phyloP scores from a whole-genome alignment of 495 filamentous ascomycete species.

The Daldinia vernicosa region DNA sequence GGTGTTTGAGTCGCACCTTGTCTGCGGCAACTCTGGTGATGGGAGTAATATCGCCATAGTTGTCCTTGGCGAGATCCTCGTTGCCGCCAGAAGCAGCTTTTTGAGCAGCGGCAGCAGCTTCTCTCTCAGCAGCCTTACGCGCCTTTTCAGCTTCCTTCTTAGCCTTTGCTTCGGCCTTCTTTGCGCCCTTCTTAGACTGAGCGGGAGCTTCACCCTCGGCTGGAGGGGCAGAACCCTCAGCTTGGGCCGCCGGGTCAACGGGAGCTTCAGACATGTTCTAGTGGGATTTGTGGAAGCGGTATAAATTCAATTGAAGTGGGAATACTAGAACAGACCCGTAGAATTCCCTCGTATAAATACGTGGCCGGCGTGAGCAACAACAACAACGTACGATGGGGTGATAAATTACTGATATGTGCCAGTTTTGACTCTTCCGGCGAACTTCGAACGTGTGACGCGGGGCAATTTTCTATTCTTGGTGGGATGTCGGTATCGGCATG shows the following conservation, averaged over 20 bases:
- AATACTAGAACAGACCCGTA: neutral
- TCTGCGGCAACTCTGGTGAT: constrained; percentile 49
- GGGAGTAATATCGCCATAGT: constrained; percentile 66
- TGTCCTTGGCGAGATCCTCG: constrained; percentile 75
- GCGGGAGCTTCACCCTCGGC: constrained; percentile 33
- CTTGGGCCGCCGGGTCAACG: constrained; percentile 34
- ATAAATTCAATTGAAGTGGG: constrained; percentile 3
- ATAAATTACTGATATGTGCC: neutral
- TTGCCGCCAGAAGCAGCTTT: constrained; percentile 61
- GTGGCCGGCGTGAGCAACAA: constrained; percentile 9
- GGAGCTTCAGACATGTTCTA: constrained; percentile 35
- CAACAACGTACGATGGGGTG: constrained; percentile 21
- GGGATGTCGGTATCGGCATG: constrained; percentile 18
- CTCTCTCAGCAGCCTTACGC: constrained; percentile 59
- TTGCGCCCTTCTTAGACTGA: constrained; percentile 64
- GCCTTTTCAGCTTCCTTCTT: constrained; percentile 61
- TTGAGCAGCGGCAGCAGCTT: constrained; percentile 51
- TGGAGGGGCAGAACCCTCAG: constrained; percentile 36
- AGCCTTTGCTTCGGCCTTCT: constrained; percentile 65
- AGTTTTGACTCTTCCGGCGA: constrained; percentile 39
- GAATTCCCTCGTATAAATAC: neutral
- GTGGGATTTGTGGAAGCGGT: neutral
- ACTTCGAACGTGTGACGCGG: constrained; percentile 39
- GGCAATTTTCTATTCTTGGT: constrained; percentile 37
- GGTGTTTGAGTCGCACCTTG: constrained; percentile 60